Conservation (phyloP, 768 basidiomycete genomes). For the Kwoniella dendrophila region DNA sequence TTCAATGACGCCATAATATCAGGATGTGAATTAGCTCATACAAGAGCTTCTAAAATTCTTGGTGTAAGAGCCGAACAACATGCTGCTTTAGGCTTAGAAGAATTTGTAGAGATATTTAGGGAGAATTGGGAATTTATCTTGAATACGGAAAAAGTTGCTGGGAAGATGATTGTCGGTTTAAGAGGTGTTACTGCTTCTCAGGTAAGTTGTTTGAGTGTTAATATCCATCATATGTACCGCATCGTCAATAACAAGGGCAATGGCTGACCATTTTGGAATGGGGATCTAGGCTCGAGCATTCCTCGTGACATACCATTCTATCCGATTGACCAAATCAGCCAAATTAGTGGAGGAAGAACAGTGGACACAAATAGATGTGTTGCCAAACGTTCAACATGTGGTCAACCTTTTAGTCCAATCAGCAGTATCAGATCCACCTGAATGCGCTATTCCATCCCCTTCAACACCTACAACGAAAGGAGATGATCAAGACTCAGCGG, state of each 20-base stretch:
- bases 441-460: constrained; percentile 61
- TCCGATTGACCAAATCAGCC: constrained; percentile 74
- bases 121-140: constrained; percentile 89
- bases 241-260: too few relatives aligned
- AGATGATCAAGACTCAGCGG: constrained; percentile 54
- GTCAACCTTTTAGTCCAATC: constrained; percentile 74
- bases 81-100: constrained; percentile 67
- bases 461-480: constrained; percentile 18
- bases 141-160: constrained; percentile 78
- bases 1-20: constrained; percentile 75
- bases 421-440: constrained; percentile 78
- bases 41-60: constrained; percentile 77
- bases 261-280: not conserved
- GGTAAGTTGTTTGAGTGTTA: constrained; percentile 57
- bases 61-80: constrained; percentile 77
- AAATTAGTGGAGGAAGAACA: constrained; percentile 93
- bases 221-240: too few relatives aligned
- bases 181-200: constrained; percentile 83
- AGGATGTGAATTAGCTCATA: constrained; percentile 81
- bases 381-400: constrained; percentile 67
- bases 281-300: constrained; percentile 86
- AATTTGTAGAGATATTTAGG: constrained; percentile 80
- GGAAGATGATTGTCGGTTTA: constrained; percentile 89
- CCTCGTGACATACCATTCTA: constrained; percentile 81
- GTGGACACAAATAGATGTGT: constrained; percentile 82